Conservation (phyloP, 768 basidiomycete genomes). For the Botryobasidium botryosum region DNA sequence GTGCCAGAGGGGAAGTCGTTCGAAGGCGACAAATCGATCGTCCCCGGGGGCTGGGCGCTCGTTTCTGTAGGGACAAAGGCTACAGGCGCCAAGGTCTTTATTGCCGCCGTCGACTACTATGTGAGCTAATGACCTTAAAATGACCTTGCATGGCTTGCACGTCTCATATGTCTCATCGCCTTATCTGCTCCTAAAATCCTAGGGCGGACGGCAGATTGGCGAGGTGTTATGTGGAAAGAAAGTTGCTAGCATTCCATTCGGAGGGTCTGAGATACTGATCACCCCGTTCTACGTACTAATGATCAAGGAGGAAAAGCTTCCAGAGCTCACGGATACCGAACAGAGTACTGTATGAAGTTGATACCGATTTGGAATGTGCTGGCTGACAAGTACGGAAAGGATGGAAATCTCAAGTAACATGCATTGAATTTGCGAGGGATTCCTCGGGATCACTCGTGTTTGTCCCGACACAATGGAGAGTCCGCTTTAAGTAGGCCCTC, state of each 20-base stretch:
- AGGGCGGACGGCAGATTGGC: slow-evolving; percentile 5
- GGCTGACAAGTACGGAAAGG: no score
- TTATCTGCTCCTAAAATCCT: neutral
- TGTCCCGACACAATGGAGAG: no score
- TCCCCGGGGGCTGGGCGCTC: slow-evolving; percentile 1
- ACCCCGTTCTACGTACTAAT: slow-evolving; percentile 5
- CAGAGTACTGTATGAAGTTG: no score
- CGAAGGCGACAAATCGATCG: neutral
- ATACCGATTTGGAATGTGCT: no score
- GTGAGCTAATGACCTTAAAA: neutral
- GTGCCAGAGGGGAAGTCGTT: slow-evolving; percentile 1
- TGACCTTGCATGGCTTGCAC: no score
- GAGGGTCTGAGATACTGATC: slow-evolving; percentile 2
- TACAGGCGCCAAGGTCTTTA: neutral
- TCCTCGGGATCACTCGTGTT: no score
- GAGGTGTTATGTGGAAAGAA: neutral
- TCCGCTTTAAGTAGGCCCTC: no score
- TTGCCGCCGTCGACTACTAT: neutral
- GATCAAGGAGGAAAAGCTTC: slow-evolving; percentile 5
- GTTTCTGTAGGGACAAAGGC: neutral
- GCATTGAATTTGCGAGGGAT: no score
- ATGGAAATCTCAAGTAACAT: no score
- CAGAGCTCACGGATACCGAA: no score
- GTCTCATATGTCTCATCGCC: no score
- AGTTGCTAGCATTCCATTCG: slow-evolving; percentile 2